Conservation (phyloP, 176 grass and related monocot species). For the Rhynchospora breviuscula region DNA sequence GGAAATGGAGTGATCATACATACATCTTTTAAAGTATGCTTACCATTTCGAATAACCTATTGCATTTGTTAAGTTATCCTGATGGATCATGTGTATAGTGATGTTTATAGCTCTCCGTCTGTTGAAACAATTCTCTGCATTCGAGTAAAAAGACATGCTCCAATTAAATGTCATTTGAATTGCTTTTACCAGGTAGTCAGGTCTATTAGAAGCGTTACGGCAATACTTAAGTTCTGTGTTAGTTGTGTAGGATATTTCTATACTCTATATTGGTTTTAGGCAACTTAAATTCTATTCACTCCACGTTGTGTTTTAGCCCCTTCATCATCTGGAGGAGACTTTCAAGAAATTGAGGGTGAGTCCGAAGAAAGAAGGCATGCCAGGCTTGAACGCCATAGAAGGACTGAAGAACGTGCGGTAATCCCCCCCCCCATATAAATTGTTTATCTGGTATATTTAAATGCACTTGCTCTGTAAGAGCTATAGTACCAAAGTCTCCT, state of each 20-base stretch:
- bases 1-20: background rate
- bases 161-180: background rate
- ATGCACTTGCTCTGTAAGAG: background rate
- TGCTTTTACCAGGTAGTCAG: background rate
- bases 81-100: background rate
- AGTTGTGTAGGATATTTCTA: background rate
- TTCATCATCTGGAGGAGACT: constrained; percentile 76
- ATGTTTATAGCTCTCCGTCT: background rate
- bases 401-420: constrained; percentile 59
- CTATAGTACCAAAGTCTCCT: background rate
- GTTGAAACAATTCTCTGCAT: background rate
- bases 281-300: background rate
- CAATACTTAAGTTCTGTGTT: background rate
- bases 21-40: background rate
- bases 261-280: background rate
- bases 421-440: background rate
- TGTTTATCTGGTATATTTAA: background rate
- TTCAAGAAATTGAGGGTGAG: constrained; percentile 91
- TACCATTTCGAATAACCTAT: background rate
- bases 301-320: constrained; percentile 48
- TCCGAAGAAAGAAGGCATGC: constrained; percentile 86
- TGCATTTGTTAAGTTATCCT: background rate
- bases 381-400: constrained; percentile 70
- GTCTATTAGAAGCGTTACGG: background rate
- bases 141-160: too few species aligned